Base-by-base conservation (phyloP, 2,329 filamentous ascomycete species). In the Colletotrichum somersetense region DNA sequence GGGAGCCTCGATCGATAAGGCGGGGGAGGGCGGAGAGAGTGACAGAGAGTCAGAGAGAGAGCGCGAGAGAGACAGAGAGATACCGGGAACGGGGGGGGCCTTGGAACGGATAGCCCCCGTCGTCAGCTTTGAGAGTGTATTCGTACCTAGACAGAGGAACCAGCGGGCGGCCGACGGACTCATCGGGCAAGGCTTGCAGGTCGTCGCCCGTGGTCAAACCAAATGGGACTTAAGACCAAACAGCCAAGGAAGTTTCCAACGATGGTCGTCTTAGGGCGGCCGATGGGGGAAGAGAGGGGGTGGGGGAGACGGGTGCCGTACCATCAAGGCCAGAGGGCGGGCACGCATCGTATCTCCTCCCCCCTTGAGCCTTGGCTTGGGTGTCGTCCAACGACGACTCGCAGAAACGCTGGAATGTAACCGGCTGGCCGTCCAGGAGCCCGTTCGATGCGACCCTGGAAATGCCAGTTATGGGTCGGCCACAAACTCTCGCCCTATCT, bases 1-100 rank as follows among this genome's bases (percentile, higher is more conserved):
- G 42, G 18, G 18, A n/a, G 46, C n/a, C 50, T 71, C 40, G 52
- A 67, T 62, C 64, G 58, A 67, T 20, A 62, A 59, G 62, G 67
- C 48, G 61, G 48, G 61, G 48, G 46, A 18, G 53, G 14, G 33
- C 48, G n/a, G 48, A 18, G 44, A 48, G 44, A n/a, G 7, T 20
- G 18, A 6, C 44, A 53, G 44, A 48, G 20, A 18, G 56, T 23
- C n/a, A 35, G n/a, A 44, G 59, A 44, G 59, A 62, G 44, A 46
- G 42, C 4, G 23, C 26, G 26, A 26, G 26, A 26, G 26, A 26
- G 26, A 26, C 3, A n/a, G 8, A n/a, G 20, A n/a, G 46, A 53
- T 14, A 40, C 35, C 46, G 46, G 33, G 61, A n/a, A 53, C 16
- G 61, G 35, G 33, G 46, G 35, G 26, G 26, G 26, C 26, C 46